Evolutionary conservation across 495 filamentous ascomycete species (phyloP).

Genomic region (Coniosporium apollinis): DNA sequence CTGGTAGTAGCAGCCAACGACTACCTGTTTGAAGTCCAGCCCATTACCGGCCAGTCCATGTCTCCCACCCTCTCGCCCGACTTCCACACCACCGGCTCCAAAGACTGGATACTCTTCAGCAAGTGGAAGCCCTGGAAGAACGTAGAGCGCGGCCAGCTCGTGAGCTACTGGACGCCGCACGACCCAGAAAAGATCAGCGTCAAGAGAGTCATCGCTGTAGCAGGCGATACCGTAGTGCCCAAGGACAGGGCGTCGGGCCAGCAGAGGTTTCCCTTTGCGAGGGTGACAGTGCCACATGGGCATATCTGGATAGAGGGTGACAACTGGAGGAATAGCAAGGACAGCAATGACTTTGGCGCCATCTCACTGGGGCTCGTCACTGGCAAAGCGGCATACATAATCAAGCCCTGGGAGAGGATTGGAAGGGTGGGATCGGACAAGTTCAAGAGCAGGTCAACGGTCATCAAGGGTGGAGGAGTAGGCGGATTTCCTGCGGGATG

Average conservation of each 20-base stretch:
- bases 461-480: background rate
- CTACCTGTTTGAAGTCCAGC: slow-evolving; percentile 8
- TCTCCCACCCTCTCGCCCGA: slow-evolving; percentile 19
- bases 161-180: slow-evolving; percentile 20
- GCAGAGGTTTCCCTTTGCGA: too few relatives aligned
- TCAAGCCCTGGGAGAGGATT: slow-evolving; percentile 8
- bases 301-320: slow-evolving; percentile 28
- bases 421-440: slow-evolving; percentile 7
- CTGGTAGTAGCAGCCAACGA: too few relatives aligned
- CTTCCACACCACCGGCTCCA: slow-evolving; percentile 13
- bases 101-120: slow-evolving; percentile 11
- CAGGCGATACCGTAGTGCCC: slow-evolving; percentile 17
- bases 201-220: slow-evolving; percentile 20
- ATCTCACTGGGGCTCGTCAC: slow-evolving; percentile 10
- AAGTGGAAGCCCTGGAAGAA: background rate
- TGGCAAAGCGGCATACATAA: slow-evolving; percentile 9
- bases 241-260: slow-evolving; percentile 3
- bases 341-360: slow-evolving; percentile 23
- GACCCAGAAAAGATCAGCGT: slow-evolving; percentile 14
- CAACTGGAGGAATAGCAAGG: slow-evolving; percentile 18
- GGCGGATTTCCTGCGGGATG: too few relatives aligned
- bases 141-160: slow-evolving; percentile 16
- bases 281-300: slow-evolving; percentile 16
- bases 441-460: slow-evolving; percentile 7
- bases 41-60: slow-evolving; percentile 19